Percentiles rank a stretch among this genome's conserved stretches.
Conservation (phyloP, 169 alveolate species). For the Amoebophrya sp. region DNA sequence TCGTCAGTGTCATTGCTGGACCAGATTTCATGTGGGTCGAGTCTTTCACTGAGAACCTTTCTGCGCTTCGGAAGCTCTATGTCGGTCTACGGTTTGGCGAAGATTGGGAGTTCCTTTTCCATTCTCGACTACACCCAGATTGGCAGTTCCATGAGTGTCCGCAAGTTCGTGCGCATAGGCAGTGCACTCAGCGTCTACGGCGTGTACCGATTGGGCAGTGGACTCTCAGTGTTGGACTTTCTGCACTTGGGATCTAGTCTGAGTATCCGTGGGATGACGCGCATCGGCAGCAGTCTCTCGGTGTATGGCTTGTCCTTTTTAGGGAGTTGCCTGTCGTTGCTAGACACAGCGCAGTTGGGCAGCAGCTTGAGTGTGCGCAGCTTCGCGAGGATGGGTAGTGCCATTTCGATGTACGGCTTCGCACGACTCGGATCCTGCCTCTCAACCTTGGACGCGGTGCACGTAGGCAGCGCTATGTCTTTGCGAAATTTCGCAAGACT, state of each 20-base stretch:
- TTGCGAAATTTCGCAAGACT: constrained; percentile 25
- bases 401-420: neutral
- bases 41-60: neutral
- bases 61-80: constrained; percentile 21
- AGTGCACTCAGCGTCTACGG: neutral
- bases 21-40: neutral
- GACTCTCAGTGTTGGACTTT: neutral
- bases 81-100: constrained; percentile 27
- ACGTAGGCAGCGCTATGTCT: neutral
- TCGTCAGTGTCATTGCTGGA: constrained; percentile 31
- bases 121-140: neutral
- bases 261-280: neutral
- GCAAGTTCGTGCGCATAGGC: neutral
- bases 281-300: neutral
- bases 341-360: neutral
- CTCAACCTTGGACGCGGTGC: constrained; percentile 21
- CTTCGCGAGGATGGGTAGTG: neutral
- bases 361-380: neutral
- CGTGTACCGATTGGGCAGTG: neutral
- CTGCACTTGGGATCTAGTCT: neutral
- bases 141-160: neutral
- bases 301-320: neutral
- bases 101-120: neutral
- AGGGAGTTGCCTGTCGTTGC: neutral
- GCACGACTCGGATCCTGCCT: neutral